Percentiles rank a stretch among this genome's conserved stretches.
These are phyloP conservation scores for Alloteropsis angusta DNA, from an alignment of 202 grass and related monocot species.

Conservation along the genomic window DNA sequence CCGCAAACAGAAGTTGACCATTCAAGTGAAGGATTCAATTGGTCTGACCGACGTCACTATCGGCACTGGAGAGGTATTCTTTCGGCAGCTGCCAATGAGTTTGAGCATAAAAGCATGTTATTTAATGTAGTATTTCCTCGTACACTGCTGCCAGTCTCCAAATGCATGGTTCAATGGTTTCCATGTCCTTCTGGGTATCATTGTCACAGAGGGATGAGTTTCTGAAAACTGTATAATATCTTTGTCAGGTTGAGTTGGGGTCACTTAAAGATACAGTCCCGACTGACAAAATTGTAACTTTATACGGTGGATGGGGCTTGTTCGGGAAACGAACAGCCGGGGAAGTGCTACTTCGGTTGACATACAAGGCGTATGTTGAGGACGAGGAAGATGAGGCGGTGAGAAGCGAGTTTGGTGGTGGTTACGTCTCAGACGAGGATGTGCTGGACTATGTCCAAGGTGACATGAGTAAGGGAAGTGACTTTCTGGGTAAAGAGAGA, in stretches of 20 bases:
- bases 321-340: slow-evolving; percentile 52
- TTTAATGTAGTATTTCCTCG: neutral
- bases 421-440: slow-evolving; percentile 52
- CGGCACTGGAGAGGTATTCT: slow-evolving; percentile 78
- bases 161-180: neutral
- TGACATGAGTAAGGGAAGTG: neutral
- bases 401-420: slow-evolving; percentile 15
- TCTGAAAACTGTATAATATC: neutral
- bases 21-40: slow-evolving; percentile 81
- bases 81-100: neutral
- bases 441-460: slow-evolving; percentile 38
- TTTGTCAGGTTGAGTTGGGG: slow-evolving; percentile 73
- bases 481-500: slow-evolving; percentile 44
- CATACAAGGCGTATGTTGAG: slow-evolving; percentile 93
- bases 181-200: neutral
- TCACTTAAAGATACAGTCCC: slow-evolving; percentile 96
- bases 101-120: neutral
- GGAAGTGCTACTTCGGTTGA: slow-evolving; percentile 78
- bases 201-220: neutral
- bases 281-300: slow-evolving; percentile 67
- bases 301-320: slow-evolving; percentile 60
- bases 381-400: slow-evolving; percentile 76
- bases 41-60: slow-evolving; percentile 68
- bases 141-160: neutral
- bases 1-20: slow-evolving; percentile 52